Conservation (phyloP, 768 basidiomycete genomes). For the Imleria badia region DNA sequence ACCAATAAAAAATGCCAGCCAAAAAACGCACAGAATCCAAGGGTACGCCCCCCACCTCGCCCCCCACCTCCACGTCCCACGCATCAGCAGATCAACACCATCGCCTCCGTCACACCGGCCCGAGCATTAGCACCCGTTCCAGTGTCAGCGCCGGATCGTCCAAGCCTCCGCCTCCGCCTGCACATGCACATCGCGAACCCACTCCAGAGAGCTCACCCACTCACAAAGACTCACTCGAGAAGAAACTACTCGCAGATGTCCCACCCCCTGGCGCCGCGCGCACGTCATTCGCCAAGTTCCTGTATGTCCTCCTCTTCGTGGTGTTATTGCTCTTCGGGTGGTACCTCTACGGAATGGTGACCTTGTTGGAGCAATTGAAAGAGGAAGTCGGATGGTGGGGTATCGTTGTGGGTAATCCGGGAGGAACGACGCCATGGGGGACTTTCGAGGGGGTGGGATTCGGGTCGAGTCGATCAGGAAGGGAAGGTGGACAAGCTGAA, state of each 20-base stretch:
- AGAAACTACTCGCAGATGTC: background rate
- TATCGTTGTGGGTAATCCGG: constrained; percentile 3
- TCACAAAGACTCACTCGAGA: background rate
- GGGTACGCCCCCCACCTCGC: constrained; percentile 1
- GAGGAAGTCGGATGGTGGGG: constrained; percentile 63
- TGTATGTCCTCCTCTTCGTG: constrained; percentile 46
- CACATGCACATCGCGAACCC: background rate
- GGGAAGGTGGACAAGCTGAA: background rate
- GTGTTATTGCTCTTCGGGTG: constrained; percentile 45
- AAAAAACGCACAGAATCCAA: constrained; percentile 19
- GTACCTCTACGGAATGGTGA: constrained; percentile 48
- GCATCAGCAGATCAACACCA: constrained; percentile 9
- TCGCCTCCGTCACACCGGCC: constrained; percentile 19
- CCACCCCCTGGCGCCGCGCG: constrained; percentile 1
- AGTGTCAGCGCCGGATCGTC: background rate
- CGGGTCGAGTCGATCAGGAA: constrained; percentile 4
- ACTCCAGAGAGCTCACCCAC: background rate
- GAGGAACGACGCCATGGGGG: background rate
- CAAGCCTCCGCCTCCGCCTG: background rate
- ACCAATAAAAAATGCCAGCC: constrained; percentile 9
- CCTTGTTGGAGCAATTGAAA: constrained; percentile 44
- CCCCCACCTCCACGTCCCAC: constrained; percentile 9
- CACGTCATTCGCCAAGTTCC: constrained; percentile 36
- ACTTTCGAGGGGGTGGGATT: background rate
- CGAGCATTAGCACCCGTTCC: constrained; percentile 11